These are phyloP conservation scores for Pichia sp. DNA, from an alignment of 1,139 yeast genomes.

Conservation along the genomic window DNA sequence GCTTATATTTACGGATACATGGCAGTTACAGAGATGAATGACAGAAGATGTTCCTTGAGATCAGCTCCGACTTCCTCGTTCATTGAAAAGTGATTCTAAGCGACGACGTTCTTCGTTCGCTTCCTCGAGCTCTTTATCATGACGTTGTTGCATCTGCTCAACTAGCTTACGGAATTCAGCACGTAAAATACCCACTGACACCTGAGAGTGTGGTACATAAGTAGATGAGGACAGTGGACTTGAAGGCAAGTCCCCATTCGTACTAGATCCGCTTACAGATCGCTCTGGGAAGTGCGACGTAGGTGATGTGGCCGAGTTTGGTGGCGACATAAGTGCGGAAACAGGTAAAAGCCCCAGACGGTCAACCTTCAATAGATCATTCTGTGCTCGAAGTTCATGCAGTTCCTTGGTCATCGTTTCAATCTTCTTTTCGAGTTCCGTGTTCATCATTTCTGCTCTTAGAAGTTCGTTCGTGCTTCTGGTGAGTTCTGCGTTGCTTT, in stretches of 20 bases:
- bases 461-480: slow-evolving; percentile 1
- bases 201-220: background rate
- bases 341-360: slow-evolving; percentile 30
- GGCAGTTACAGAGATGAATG: too few relatives aligned
- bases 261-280: too few relatives aligned
- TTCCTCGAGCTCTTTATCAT: slow-evolving; percentile 25
- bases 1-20: too few relatives aligned
- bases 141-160: slow-evolving; percentile 35
- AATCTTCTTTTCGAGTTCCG: slow-evolving; percentile 26
- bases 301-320: too few relatives aligned
- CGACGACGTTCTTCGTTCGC: too few relatives aligned
- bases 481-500: slow-evolving; percentile 2
- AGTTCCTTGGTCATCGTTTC: slow-evolving; percentile 41
- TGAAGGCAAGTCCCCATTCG: too few relatives aligned
- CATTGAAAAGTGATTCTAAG: too few relatives aligned
- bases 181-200: slow-evolving; percentile 38
- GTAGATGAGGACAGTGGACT: too few relatives aligned
- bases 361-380: slow-evolving; percentile 44
- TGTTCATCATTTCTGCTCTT: slow-evolving; percentile 27
- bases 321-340: slow-evolving; percentile 2
- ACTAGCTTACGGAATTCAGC: slow-evolving; percentile 68
- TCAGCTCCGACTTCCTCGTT: too few relatives aligned
- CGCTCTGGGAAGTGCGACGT: too few relatives aligned
- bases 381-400: slow-evolving; percentile 39
- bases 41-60: too few relatives aligned